Evolutionary conservation across 2,329 filamentous ascomycete genomes (phyloP), one percentile per base, ranked within the genome.

Genomic region (Dactylellina haptotyla): DNA sequence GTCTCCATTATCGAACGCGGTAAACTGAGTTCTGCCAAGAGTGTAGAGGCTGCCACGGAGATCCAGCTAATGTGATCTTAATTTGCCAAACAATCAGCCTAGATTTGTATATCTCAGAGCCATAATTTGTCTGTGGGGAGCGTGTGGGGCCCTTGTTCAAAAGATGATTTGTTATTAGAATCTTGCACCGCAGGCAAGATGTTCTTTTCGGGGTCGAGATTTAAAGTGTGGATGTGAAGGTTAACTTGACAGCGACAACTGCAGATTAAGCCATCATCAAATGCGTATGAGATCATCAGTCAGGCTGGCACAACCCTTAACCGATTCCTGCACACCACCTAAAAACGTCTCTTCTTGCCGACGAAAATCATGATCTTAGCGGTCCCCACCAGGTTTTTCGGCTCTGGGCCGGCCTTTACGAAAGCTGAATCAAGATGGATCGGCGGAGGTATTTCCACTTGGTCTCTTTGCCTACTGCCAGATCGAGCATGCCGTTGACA

Each of bases 211-310:
- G 37, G 32, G 51, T 64, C 59, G 67, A 65, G 67, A 72, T 58
- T 61, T 69, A 61, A 67, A 41, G 64, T 61, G 56, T 69, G 64
- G 64, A 61, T 37, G 56, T 28, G 48, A 67, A 61, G 64, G 46
- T 62, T 69, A 62, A 62, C 56, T 69, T 69, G 64, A 69, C 64
- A 69, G 64, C 56, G 48, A 62, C 64, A 69, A 62, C 48, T 54
- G 56, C 45, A 48, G 64, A 54, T 48, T 61, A 69, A 62, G 45
- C 34, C 48, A 61, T 56, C 37, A 53, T 62, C 34, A 51, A 69
- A 56, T 46, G 48, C 56, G 64, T 48, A 69, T 37, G 39, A 69
- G 56, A 61, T 69, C 56, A 32, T 56, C 64, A 62, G 48, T 45
- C 26, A 69, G 54, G 54, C 64, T 54, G 30, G 6, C 45, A 58